Conservation (phyloP, 805 yeast species). For the Starmerella bombicola region DNA sequence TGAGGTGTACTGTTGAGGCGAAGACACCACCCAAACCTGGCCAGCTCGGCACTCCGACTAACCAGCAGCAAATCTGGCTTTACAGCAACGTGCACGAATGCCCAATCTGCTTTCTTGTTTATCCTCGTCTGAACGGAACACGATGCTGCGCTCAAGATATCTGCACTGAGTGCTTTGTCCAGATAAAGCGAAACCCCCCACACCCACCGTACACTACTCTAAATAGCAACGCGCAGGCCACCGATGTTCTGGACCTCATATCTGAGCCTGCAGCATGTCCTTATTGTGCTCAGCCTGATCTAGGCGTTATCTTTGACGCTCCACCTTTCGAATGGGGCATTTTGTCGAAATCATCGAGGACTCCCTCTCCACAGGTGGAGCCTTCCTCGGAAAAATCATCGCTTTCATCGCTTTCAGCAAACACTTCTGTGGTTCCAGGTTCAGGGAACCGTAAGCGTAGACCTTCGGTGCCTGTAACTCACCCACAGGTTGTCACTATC, state of each 20-base stretch:
- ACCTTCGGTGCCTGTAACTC: slow-evolving; percentile 31
- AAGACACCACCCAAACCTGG: slow-evolving; percentile 7
- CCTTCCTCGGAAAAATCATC: not conserved
- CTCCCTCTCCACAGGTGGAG: not conserved
- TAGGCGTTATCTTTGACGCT: slow-evolving; percentile 73
- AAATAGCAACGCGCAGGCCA: slow-evolving; percentile 33
- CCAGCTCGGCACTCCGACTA: slow-evolving; percentile 14
- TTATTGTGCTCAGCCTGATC: slow-evolving; percentile 76
- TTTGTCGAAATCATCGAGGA: slow-evolving; percentile 8
- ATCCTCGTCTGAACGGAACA: slow-evolving; percentile 67
- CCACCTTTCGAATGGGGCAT: slow-evolving; percentile 42
- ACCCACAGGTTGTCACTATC: slow-evolving; percentile 60
- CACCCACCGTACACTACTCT: slow-evolving; percentile 81
- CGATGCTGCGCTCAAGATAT: slow-evolving; percentile 88
- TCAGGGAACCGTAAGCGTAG: slow-evolving; percentile 4
- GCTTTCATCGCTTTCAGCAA: not conserved
- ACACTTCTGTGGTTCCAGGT: not conserved
- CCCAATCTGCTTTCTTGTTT: slow-evolving; percentile 85
- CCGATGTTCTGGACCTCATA: slow-evolving; percentile 35
- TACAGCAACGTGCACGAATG: slow-evolving; percentile 70
- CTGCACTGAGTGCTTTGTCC: slow-evolving; percentile 94
- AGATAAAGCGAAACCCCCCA: slow-evolving; percentile 80
- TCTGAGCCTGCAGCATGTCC: slow-evolving; percentile 90
- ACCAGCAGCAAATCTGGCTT: slow-evolving; percentile 36
- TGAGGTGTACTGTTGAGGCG: not conserved